Evolutionary conservation across 2,329 filamentous ascomycete genomes (phyloP).

Genomic region (Exophiala calicioides): DNA sequence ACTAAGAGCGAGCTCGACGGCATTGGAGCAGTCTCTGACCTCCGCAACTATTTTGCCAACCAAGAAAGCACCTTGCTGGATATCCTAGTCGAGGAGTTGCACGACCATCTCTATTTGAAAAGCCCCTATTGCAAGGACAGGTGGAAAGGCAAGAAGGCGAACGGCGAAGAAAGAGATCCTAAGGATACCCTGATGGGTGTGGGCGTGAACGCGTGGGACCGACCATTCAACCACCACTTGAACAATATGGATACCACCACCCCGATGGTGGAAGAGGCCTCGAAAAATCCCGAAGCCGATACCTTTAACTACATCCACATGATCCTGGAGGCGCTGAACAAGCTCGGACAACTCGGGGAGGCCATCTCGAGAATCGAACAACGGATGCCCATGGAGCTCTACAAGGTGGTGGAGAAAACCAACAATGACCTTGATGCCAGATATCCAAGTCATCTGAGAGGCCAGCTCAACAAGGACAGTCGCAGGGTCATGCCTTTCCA

Average conservation of each 20-base stretch:
- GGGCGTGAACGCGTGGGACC: slow-evolving; percentile 48
- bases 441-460: slow-evolving; percentile 75
- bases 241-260: slow-evolving; percentile 56
- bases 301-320: slow-evolving; percentile 92
- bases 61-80: slow-evolving; percentile 91
- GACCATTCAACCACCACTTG: slow-evolving; percentile 58
- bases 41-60: slow-evolving; percentile 85
- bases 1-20: slow-evolving; percentile 85
- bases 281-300: slow-evolving; percentile 90
- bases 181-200: slow-evolving; percentile 26
- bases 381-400: slow-evolving; percentile 87
- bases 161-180: slow-evolving; percentile 36
- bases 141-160: slow-evolving; percentile 72
- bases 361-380: slow-evolving; percentile 91
- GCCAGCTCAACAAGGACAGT: slow-evolving; percentile 48
- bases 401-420: slow-evolving; percentile 89
- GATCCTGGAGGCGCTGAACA: slow-evolving; percentile 85
- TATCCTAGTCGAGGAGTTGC: slow-evolving; percentile 93
- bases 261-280: slow-evolving; percentile 77
- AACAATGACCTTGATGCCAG: slow-evolving; percentile 91
- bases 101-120: slow-evolving; percentile 96
- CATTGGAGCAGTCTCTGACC: slow-evolving; percentile 83
- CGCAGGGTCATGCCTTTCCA: slow-evolving; percentile 63
- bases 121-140: slow-evolving; percentile 96
- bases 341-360: slow-evolving; percentile 79